Conservation (phyloP, 306 rosid genomes). For the Amphicarpaea edgeworthii region DNA sequence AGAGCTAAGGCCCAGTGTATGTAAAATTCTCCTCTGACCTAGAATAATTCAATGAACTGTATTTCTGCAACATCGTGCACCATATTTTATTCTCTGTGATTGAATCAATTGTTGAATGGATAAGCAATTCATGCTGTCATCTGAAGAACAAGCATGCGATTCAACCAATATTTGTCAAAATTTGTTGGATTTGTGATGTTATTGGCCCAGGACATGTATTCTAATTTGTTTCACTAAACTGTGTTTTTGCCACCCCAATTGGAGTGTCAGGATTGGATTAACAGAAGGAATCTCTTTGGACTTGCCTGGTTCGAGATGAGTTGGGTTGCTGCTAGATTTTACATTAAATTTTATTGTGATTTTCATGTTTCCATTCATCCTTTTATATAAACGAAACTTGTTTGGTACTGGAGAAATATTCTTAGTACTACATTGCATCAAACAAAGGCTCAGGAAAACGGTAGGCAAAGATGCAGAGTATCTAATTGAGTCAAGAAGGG, state of each 20-base stretch:
- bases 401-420: neutral
- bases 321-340: conserved; percentile 13
- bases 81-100: neutral
- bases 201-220: conserved; percentile 13
- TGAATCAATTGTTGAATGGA: conserved; percentile 8
- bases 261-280: neutral
- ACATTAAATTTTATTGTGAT: conserved; percentile 4
- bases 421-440: neutral
- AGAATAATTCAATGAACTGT: conserved; percentile 41
- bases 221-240: neutral
- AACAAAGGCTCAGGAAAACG: neutral
- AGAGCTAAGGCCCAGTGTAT: conserved; percentile 95
- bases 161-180: conserved; percentile 7
- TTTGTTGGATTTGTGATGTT: conserved; percentile 27
- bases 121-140: conserved; percentile 17
- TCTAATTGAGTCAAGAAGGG: neutral
- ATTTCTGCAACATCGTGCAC: conserved; percentile 31
- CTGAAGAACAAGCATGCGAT: conserved; percentile 11
- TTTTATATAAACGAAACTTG: neutral
- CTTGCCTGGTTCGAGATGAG: conserved; percentile 18
- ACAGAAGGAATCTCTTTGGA: neutral
- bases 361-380: neutral
- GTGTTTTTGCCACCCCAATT: conserved; percentile 12
- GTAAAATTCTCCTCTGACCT: conserved; percentile 55
- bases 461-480: neutral